phyloP scores from a whole-genome alignment of 179 eudicot species.

The Vitellaria paradoxa region DNA sequence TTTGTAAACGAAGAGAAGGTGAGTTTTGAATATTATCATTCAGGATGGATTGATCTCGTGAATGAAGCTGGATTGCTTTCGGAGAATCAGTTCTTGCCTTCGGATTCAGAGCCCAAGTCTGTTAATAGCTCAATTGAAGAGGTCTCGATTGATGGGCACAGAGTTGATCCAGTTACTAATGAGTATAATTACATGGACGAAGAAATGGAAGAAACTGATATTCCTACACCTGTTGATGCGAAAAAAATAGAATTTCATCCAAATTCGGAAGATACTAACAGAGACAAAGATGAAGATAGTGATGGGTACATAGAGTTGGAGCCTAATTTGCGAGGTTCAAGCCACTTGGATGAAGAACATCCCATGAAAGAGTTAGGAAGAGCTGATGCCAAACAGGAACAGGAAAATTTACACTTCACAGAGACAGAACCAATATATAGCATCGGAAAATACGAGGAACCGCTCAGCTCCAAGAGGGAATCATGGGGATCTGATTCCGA shows the following conservation, averaged over 20 bases:
- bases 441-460: conserved; percentile 18
- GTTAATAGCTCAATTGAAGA: conserved; percentile 24
- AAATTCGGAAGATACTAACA: conserved; percentile 14
- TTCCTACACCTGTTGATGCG: conserved; percentile 16
- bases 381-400: conserved; percentile 15
- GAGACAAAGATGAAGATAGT: conserved; percentile 17
- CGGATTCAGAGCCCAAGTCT: conserved; percentile 12
- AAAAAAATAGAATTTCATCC: conserved; percentile 16
- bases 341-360: background rate
- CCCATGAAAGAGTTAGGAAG: conserved; percentile 5
- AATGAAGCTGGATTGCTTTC: conserved; percentile 22
- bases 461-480: background rate
- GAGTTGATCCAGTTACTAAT: conserved; percentile 17
- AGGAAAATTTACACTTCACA: background rate
- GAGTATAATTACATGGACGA: background rate
- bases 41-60: conserved; percentile 3
- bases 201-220: background rate
- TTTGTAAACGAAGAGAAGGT: conserved; percentile 18
- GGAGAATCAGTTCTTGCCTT: background rate
- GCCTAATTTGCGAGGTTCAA: conserved; percentile 24
- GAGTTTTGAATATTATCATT: conserved; percentile 16
- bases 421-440: background rate
- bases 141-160: conserved; percentile 26
- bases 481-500: conserved; percentile 40
- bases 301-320: conserved; percentile 50